A percentile compares a stretch with the other conserved stretches of the same genome.
Conservation (phyloP, 108 stramenopile species). For the Fistulifera solaris region DNA sequence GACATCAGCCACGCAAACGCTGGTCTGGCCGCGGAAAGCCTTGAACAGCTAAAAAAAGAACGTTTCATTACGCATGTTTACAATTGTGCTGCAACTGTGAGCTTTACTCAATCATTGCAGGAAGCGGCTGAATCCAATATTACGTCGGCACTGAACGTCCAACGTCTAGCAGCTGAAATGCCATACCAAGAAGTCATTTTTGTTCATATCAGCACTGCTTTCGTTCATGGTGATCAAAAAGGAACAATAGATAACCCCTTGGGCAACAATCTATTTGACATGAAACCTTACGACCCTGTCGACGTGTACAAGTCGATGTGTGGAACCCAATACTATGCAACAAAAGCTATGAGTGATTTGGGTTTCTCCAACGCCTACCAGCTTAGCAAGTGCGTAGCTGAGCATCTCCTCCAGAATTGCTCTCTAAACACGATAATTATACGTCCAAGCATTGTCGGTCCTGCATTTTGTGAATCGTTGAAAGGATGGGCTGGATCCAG, state of each 20-base stretch:
- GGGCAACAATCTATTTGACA: constrained; percentile 39
- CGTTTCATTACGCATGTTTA: constrained; percentile 59
- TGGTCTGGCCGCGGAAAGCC: constrained; percentile 35
- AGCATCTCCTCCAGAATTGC: constrained; percentile 55
- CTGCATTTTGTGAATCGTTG: constrained; percentile 55
- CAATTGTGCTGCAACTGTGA: constrained; percentile 81
- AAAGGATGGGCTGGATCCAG: constrained; percentile 84
- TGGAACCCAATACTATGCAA: constrained; percentile 60
- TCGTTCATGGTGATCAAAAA: constrained; percentile 68
- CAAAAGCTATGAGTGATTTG: constrained; percentile 67
- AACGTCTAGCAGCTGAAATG: constrained; percentile 34
- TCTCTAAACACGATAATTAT: constrained; percentile 57
- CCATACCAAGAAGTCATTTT: constrained; percentile 12
- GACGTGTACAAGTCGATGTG: constrained; percentile 74
- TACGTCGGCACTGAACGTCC: constrained; percentile 60
- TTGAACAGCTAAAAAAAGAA: constrained; percentile 17
- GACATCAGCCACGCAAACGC: constrained; percentile 51
- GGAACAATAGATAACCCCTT: constrained; percentile 51
- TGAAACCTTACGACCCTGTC: constrained; percentile 47
- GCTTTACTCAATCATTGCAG: constrained; percentile 64
- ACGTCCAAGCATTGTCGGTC: constrained; percentile 83
- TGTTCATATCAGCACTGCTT: constrained; percentile 82
- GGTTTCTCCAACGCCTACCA: constrained; percentile 80
- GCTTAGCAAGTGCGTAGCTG: constrained; percentile 82
- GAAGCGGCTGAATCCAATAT: constrained; percentile 74